Evolutionary conservation across 2,329 filamentous ascomycete species (phyloP).

Genomic region (Clarireedia homoeocarpa): DNA sequence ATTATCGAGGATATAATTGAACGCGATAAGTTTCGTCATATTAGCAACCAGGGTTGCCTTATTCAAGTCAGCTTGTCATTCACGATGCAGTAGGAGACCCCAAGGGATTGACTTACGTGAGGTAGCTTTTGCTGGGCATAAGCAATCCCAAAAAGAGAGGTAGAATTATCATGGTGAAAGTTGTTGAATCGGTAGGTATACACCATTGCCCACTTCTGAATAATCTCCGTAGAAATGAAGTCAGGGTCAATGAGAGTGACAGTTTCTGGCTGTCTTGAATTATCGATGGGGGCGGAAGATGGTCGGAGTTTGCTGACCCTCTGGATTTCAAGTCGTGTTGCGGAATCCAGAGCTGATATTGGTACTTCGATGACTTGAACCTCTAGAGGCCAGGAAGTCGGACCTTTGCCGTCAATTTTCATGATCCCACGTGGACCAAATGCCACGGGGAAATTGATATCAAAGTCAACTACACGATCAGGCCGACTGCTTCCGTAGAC

Average conservation of each 20-base stretch:
- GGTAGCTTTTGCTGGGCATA: conserved; percentile 22
- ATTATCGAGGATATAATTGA: conserved; percentile 20
- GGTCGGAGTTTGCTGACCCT: neutral
- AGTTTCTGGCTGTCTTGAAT: neutral
- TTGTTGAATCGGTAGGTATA: conserved; percentile 22
- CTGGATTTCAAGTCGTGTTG: neutral
- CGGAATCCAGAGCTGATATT: conserved; percentile 8
- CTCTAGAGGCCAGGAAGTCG: conserved; percentile 13
- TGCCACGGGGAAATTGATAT: neutral
- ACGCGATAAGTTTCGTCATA: conserved; percentile 4
- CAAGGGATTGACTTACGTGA: conserved; percentile 7
- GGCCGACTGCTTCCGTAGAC: neutral
- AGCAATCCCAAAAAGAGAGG: conserved; percentile 17
- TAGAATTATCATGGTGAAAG: neutral
- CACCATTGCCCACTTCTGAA: conserved; percentile 24
- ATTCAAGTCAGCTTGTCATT: neutral
- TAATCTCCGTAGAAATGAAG: neutral
- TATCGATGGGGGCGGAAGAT: neutral
- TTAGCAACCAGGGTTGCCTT: conserved; percentile 7
- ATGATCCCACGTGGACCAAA: conserved; percentile 5
- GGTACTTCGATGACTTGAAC: conserved; percentile 11
- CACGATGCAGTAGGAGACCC: neutral
- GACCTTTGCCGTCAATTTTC: conserved; percentile 20
- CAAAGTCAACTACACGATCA: conserved; percentile 1
- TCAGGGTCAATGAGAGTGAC: conserved; percentile 1